These are phyloP conservation scores for Yamadazyma dushanensis DNA, from an alignment of 1,139 yeast genomes.

Conservation along the genomic window DNA sequence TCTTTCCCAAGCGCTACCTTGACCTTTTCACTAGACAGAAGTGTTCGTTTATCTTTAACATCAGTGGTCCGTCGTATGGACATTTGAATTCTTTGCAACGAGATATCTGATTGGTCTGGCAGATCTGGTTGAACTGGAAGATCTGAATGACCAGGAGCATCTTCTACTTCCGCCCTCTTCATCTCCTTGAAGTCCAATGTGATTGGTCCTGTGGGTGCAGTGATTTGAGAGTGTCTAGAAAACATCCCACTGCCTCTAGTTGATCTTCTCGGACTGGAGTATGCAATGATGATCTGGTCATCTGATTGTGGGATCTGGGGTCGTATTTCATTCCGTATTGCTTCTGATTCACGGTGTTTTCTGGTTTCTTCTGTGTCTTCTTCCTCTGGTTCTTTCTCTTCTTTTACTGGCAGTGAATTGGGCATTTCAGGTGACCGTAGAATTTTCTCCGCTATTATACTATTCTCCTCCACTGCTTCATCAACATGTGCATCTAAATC, in stretches of 20 bases:
- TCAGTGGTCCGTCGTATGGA: slow-evolving; percentile 16
- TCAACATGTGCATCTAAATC: slow-evolving; percentile 4
- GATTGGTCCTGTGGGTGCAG: slow-evolving; percentile 11
- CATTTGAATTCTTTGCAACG: slow-evolving; percentile 18
- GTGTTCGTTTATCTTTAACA: neutral
- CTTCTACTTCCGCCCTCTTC: neutral
- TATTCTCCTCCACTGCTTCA: slow-evolving; percentile 1
- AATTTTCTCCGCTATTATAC: slow-evolving; percentile 4
- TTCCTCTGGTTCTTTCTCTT: neutral
- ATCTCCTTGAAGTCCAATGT: slow-evolving; percentile 1
- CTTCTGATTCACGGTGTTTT: neutral
- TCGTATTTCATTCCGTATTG: slow-evolving; percentile 3
- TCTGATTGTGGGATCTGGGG: slow-evolving; percentile 1
- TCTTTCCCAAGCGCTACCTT: too few species aligned
- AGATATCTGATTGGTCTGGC: slow-evolving; percentile 14
- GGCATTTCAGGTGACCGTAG: neutral
- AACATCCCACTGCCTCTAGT: slow-evolving; percentile 7
- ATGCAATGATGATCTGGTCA: slow-evolving; percentile 11
- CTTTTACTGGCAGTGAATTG: slow-evolving; percentile 8
- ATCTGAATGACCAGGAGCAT: too few species aligned
- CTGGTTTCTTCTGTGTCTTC: neutral
- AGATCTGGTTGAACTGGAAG: too few species aligned
- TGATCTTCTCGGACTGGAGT: slow-evolving; percentile 8
- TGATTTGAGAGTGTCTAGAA: slow-evolving; percentile 9
- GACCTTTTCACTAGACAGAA: too few species aligned